phyloP scores from a whole-genome alignment of 192 early-diverging fungal species.

The Geranomyces michiganensis region DNA sequence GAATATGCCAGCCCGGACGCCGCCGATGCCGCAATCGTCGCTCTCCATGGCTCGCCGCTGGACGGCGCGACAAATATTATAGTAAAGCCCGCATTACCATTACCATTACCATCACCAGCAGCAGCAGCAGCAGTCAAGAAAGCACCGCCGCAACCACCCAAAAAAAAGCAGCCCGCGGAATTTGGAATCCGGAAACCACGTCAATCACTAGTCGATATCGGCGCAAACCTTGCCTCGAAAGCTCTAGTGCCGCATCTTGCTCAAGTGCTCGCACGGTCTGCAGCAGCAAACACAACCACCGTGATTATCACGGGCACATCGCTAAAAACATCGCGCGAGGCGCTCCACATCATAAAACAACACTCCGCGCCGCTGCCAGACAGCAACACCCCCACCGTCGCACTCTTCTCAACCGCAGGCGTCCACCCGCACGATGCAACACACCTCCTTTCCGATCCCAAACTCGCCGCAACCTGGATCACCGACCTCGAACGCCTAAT shows the following conservation, averaged over 20 bases:
- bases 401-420: slow-evolving; percentile 33
- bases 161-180: not conserved
- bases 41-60: not conserved
- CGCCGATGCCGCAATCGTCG: not conserved
- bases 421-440: slow-evolving; percentile 45
- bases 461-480: not conserved
- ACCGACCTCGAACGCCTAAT: slow-evolving; percentile 27
- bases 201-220: slow-evolving; percentile 39
- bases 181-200: slow-evolving; percentile 4
- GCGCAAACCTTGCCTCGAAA: slow-evolving; percentile 36
- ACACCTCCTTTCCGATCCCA: not conserved
- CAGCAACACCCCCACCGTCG: slow-evolving; percentile 27
- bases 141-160: not conserved
- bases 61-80: slow-evolving; percentile 1
- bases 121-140: not conserved
- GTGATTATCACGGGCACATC: slow-evolving; percentile 42
- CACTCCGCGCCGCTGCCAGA: not conserved
- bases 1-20: not conserved
- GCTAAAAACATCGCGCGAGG: slow-evolving; percentile 16
- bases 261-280: slow-evolving; percentile 16
- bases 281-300: slow-evolving; percentile 25
- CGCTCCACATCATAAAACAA: not conserved
- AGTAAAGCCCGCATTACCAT: not conserved
- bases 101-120: not conserved
- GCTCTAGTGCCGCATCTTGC: slow-evolving; percentile 18